Conservation (phyloP, 1,139 yeast genomes). For the Meyerozyma elateridarum region DNA sequence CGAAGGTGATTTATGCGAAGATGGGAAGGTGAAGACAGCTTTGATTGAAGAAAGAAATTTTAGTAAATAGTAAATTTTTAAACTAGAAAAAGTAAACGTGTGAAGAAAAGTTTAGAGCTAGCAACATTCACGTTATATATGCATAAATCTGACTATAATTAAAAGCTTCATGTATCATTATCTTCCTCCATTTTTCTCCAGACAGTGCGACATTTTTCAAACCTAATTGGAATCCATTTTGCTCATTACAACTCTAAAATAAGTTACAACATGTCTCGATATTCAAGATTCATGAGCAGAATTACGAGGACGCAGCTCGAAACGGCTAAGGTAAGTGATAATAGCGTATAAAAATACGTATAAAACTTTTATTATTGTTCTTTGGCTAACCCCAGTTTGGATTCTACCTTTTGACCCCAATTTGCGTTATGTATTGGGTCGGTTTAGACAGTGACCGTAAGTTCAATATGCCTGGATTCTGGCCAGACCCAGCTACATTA, state of each 20-base stretch:
- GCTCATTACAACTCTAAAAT: too few species aligned
- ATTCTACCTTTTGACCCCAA: conserved; percentile 80
- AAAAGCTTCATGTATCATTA: too few species aligned
- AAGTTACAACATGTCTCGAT: conserved; percentile 12
- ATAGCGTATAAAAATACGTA: not conserved
- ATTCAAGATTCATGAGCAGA: conserved; percentile 30
- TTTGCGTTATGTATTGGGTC: conserved; percentile 84
- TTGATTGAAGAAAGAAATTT: not conserved
- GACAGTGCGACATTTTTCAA: too few species aligned
- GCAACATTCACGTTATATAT: too few species aligned
- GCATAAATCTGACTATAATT: too few species aligned
- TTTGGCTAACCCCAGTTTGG: conserved; percentile 52
- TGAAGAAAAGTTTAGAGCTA: too few species aligned
- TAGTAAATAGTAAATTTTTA: conserved; percentile 1
- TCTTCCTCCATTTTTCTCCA: too few species aligned
- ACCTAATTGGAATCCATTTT: too few species aligned
- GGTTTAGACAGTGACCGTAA: conserved; percentile 87
- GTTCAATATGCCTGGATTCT: conserved; percentile 89
- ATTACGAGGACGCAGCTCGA: conserved; percentile 60
- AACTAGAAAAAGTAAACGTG: too few species aligned
- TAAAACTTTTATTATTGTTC: not conserved
- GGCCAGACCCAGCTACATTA: conserved; percentile 94
- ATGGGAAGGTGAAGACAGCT: too few species aligned
- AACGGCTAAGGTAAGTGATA: conserved; percentile 53
- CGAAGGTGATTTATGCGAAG: too few species aligned